Base-by-base conservation (phyloP, 208 protist species). In the Crithidia mellificae region DNA sequence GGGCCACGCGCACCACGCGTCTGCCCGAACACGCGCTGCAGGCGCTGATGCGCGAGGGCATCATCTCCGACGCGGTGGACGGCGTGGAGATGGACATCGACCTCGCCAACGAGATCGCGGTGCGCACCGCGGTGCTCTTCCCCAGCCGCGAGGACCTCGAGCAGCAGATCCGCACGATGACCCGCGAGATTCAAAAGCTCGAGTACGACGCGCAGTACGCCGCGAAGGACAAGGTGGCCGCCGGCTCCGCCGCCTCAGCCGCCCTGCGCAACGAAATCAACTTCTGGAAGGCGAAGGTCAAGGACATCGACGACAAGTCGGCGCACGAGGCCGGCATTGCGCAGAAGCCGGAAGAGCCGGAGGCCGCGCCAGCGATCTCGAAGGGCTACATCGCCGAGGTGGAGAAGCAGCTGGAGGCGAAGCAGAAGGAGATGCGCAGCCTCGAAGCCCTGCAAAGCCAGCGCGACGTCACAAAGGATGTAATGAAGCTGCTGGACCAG, bases 141-240 rank as follows among this genome's bases (percentile, higher is more conserved):
- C 90, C 90, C 15, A 83, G 76, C 53, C 76, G 90, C 52, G 51
- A 68, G 12, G 87, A 88, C 43, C 38, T 93, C 44, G 73, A 72
- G 50, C 68, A 88, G 20, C 83, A 77, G 44, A 81, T 95, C 25
- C 61, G 69, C 38, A 65, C 72, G 47, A 74, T 95, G 12, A 86
- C 90, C 50, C 80, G 80, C 25, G 87, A 95, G 65, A 70, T 95
- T 38, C 79, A 81, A 49, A 83, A 87, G 68, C 61, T 92, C 19
- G 86, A 93, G 80, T 95, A 95, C 74, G 87, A 93, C n/a, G 76
- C 77, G 46, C 82, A 91, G 81, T 93, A 92, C 77, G 85, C 83
- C 14, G 68, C 59, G 8, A 92, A 90, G 78, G 90, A 95, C 72
- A 85, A 84, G 55, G 90, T 95, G 14, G 68, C 63, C 20, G 47